Evolutionary conservation across 2,329 filamentous ascomycete species (phyloP), one percentile per base, ranked within the genome.

Genomic region (Trichoderma atrobrunneum): DNA sequence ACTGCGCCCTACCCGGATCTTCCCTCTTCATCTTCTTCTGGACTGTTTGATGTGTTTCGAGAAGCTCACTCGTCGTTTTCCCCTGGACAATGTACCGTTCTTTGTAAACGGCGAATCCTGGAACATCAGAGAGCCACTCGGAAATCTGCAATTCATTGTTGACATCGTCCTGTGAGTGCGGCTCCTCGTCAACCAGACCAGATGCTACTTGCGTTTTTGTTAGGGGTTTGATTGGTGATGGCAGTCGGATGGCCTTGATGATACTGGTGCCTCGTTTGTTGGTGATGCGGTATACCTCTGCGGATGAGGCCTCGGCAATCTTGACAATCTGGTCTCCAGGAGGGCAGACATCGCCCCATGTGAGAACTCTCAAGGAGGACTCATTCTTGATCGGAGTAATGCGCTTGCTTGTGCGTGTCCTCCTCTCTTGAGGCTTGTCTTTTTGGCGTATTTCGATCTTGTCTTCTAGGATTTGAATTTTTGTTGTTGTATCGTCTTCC

Each of bases 291-390:
- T 91, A 91, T 11, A 91, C 88, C 77, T 91, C 89, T 7, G 89
- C 89, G 75, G 88, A 91, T 2, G 89, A 91, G 6, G 89, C 89
- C 77, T 91, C 89, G 11, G 89, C 89, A 65, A 91, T 91, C 79
- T 91, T 91, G 57, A 85, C 83, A 63, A 91, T 88, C 43, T 80
- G 79, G 76, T 87, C 85, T 18, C 83, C 84, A 0, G 83, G 80
- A 0, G 86, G 85, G 63, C 88, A 88, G 34, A 91, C 83, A 67
- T 90, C 88, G 34, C 84, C 79, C 89, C 89, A 91, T 1, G 83
- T 82, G 54, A 90, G 79, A 6, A 84, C 76, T 4, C 85, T 83
- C 18, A 88, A 79, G 8, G 76, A 73, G 7, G 74, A 67, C 56
- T 79, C 77, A 3, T 72, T 61, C 24, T 59, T 14, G 18, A 26